phyloP scores from a whole-genome alignment of 345 rosid species.

The Dovyalis caffra region DNA sequence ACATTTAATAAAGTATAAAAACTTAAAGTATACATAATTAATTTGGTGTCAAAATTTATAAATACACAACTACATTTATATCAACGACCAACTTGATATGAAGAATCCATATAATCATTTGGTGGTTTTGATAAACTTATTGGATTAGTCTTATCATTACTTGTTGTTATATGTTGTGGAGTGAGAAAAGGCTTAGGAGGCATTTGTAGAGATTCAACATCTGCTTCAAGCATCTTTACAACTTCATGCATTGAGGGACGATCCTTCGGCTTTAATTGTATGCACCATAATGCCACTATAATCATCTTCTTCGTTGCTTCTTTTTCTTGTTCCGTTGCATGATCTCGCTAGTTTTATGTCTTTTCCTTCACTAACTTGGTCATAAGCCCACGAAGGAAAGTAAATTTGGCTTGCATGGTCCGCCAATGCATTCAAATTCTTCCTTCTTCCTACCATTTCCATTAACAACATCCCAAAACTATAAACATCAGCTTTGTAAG shows the following conservation, averaged over 20 bases:
- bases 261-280: background rate
- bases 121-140: background rate
- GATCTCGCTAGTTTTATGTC: background rate
- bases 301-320: background rate
- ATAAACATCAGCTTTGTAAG: background rate
- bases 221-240: background rate
- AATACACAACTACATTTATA: fast-evolving
- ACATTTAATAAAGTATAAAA: too few species aligned
- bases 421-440: background rate
- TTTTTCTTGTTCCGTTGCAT: background rate
- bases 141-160: background rate
- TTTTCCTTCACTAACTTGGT: background rate
- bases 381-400: background rate
- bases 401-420: background rate
- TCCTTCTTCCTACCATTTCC: background rate
- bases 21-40: background rate
- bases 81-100: background rate
- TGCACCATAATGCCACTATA: background rate
- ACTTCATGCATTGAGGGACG: background rate
- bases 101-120: background rate
- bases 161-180: background rate
- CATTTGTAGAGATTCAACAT: background rate
- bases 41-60: too few species aligned
- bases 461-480: background rate
- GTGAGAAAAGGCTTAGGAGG: background rate